Evolutionary conservation across 2,329 filamentous ascomycete genomes (phyloP), one percentile per base, ranked within the genome.

Genomic region (Talaromyces rugulosus): DNA sequence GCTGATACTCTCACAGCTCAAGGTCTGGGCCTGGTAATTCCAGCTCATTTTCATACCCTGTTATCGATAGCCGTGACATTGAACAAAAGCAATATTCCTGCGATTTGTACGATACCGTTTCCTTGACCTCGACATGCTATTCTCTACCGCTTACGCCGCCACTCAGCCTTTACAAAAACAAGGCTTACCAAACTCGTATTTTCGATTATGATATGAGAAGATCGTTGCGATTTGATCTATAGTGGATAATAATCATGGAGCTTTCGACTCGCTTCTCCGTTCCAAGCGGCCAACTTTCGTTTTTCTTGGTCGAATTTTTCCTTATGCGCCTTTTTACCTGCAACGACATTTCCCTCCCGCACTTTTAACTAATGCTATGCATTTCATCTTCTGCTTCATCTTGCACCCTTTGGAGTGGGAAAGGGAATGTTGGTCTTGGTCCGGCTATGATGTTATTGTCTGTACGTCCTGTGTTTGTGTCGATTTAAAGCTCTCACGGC

Each of bases 11-110:
- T 44, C 40, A 64, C 66, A 93, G 90, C 88, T 94, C 78, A 93
- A 92, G 85, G 87, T 94, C 76, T 94, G 90, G 90, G 90, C 90
- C 66, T 92, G 89, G 81, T 91, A 89, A 72, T 51, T 9, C 69
- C 56, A 71, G 71, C 73, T 68, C 71, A 66, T 70, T 71, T 69
- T 70, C 66, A 66, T 70, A 67, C 65, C 71, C 53, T 66, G 68
- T 66, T 66, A 66, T 56, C 68, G 67, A 73, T 71, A 71, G 68
- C 67, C 71, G 68, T 68, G 59, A 60, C 56, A 47, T 51, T 52
- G 60, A 52, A 60, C 58, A 63, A 63, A 63, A 64, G 58, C 62
- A 62, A 50, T 56, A 31, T 64, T 33, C 69, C 66, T 69, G 68
- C 70, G 71, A 71, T 62, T 62, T 76, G 78, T 79, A 78, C 74